phyloP scores from a whole-genome alignment of 768 basidiomycete species.

The Tulasnella sp. region DNA sequence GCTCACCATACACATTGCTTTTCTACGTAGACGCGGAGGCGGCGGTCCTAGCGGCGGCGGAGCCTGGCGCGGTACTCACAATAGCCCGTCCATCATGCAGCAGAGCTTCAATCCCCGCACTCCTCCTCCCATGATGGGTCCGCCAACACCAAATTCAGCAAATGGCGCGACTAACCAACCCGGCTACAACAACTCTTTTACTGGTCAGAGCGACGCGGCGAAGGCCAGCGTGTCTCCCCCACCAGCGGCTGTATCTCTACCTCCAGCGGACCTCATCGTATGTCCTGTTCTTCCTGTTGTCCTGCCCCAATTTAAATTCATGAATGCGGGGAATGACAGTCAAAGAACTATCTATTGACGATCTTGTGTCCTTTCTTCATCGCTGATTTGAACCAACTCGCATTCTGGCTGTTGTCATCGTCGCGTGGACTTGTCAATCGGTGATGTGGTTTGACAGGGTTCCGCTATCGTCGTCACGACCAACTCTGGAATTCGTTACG shows the following conservation, averaged over 20 bases:
- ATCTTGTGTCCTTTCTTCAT: neutral
- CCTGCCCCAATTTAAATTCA: neutral
- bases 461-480: slow-evolving; percentile 67
- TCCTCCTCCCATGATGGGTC: neutral
- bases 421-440: neutral
- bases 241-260: neutral
- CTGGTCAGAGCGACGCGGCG: neutral
- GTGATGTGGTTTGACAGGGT: slow-evolving; percentile 36
- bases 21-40: slow-evolving; percentile 6
- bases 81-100: slow-evolving; percentile 14
- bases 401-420: neutral
- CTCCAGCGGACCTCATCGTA: slow-evolving; percentile 8
- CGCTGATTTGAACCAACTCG: neutral
- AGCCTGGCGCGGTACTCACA: slow-evolving; percentile 9
- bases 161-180: neutral
- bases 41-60: neutral
- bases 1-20: neutral
- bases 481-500: slow-evolving; percentile 59
- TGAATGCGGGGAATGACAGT: neutral
- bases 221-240: neutral
- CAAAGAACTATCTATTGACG: neutral
- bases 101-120: slow-evolving; percentile 8
- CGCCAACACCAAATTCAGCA: neutral
- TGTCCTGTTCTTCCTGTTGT: slow-evolving; percentile 1
- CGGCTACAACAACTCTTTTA: neutral